Conservation (phyloP, 169 alveolate genomes). For the Babesia sp. region DNA sequence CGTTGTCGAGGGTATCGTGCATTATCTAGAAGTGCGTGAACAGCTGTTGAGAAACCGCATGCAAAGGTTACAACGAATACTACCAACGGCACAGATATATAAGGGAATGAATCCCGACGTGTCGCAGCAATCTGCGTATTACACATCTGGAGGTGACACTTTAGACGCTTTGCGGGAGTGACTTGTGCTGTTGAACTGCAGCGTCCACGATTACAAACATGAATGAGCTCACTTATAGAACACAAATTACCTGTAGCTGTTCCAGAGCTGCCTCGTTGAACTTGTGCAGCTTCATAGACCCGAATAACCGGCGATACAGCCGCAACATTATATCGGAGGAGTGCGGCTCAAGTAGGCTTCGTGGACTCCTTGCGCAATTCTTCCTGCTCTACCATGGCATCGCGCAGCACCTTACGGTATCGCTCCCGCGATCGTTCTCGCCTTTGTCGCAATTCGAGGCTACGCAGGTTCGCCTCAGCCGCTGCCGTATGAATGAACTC, state of each 20-base stretch:
- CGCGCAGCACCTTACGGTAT: slow-evolving; percentile 52
- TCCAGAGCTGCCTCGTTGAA: slow-evolving; percentile 59
- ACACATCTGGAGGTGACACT: too few species aligned
- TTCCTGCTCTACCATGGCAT: slow-evolving; percentile 65
- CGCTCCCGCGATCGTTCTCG: slow-evolving; percentile 29
- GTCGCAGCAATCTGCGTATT: too few species aligned
- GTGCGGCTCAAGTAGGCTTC: not conserved
- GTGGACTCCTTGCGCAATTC: slow-evolving; percentile 53
- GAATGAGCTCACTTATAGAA: too few species aligned
- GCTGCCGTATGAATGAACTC: slow-evolving; percentile 20
- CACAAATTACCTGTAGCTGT: slow-evolving; percentile 33
- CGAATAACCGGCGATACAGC: slow-evolving; percentile 20
- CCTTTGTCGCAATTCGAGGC: slow-evolving; percentile 27
- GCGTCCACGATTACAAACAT: too few species aligned
- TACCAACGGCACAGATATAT: too few species aligned
- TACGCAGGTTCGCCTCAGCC: slow-evolving; percentile 39
- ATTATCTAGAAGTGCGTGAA: too few species aligned
- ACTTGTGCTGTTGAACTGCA: too few species aligned
- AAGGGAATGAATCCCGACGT: too few species aligned
- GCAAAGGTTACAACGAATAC: too few species aligned
- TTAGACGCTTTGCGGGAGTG: too few species aligned
- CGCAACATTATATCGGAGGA: slow-evolving; percentile 5
- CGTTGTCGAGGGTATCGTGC: slow-evolving; percentile 46
- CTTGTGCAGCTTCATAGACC: slow-evolving; percentile 19
- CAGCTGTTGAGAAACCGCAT: too few species aligned